Percentiles rank a stretch among this genome's conserved stretches.
Evolutionary conservation across 192 early-diverging fungal genomes (phyloP).

Genomic region (Lobosporangium transversale): DNA sequence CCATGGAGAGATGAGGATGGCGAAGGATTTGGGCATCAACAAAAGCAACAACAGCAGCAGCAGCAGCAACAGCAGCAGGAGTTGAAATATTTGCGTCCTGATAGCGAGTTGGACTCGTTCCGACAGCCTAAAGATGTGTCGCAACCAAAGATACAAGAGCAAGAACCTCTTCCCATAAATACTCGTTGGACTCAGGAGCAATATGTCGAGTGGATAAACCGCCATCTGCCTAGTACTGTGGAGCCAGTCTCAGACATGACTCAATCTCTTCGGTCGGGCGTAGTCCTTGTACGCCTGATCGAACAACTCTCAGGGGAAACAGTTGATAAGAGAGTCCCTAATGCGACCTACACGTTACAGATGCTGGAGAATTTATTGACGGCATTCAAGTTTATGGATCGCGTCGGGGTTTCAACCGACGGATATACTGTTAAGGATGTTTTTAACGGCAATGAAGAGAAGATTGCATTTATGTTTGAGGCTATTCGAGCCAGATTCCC

Average conservation of each 20-base stretch:
- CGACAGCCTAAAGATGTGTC: background rate
- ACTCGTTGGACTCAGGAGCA: constrained; percentile 44
- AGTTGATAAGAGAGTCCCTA: constrained; percentile 57
- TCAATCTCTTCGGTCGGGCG: constrained; percentile 58
- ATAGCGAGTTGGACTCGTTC: constrained; percentile 39
- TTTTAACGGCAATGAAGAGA: constrained; percentile 50
- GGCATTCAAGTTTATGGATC: constrained; percentile 67
- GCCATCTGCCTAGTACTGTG: constrained; percentile 43
- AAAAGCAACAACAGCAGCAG: background rate
- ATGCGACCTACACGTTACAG: constrained; percentile 59
- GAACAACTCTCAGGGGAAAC: constrained; percentile 59
- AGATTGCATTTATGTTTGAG: constrained; percentile 46
- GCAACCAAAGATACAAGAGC: background rate
- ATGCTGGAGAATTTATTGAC: constrained; percentile 64
- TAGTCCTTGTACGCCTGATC: constrained; percentile 58
- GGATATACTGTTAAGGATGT: constrained; percentile 67
- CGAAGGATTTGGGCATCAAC: constrained; percentile 31
- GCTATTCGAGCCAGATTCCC: constrained; percentile 39
- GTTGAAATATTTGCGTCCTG: constrained; percentile 24
- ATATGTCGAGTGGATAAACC: constrained; percentile 63
- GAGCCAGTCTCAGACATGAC: constrained; percentile 55
- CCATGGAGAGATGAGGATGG: constrained; percentile 53
- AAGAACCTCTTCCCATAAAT: background rate
- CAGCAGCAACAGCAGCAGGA: constrained; percentile 15
- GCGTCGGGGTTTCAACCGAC: constrained; percentile 62